These are phyloP conservation scores for Naganishia cerealis DNA, from an alignment of 1,284 basidiomycete species.

Conservation along the genomic window DNA sequence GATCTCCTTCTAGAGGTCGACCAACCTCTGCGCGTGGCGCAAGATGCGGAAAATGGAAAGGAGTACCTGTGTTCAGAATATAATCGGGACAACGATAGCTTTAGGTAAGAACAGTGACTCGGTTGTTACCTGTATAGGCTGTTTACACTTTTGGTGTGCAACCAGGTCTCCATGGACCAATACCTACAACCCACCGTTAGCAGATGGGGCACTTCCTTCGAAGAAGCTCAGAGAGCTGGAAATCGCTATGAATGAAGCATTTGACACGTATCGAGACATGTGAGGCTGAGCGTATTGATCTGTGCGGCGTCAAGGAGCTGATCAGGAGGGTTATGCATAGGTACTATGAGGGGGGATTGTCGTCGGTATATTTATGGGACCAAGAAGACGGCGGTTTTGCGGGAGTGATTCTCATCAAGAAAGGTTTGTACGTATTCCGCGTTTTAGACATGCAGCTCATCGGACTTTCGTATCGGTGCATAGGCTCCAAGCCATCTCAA, in stretches of 20 bases:
- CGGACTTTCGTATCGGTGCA: slow-evolving; percentile 5
- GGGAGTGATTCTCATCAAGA: slow-evolving; percentile 94
- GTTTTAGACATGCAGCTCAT: slow-evolving; percentile 29
- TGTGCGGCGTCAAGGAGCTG: not conserved
- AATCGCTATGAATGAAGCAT: slow-evolving; percentile 88
- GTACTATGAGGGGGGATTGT: slow-evolving; percentile 95
- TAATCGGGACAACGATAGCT: slow-evolving; percentile 93
- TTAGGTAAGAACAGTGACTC: slow-evolving; percentile 62
- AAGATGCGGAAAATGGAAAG: slow-evolving; percentile 69
- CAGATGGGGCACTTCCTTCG: slow-evolving; percentile 82
- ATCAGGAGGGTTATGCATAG: slow-evolving; percentile 53
- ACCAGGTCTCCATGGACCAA: slow-evolving; percentile 94
- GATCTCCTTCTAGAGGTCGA: slow-evolving; percentile 94
- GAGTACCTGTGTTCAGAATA: slow-evolving; percentile 97
- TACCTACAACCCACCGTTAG: slow-evolving; percentile 77
- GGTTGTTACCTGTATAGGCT: not conserved
- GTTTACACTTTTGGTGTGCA: not conserved
- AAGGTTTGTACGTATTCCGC: slow-evolving; percentile 64
- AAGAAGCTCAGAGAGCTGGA: slow-evolving; percentile 85
- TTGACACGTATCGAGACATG: slow-evolving; percentile 96
- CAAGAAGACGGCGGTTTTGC: slow-evolving; percentile 87
- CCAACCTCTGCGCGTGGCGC: slow-evolving; percentile 81
- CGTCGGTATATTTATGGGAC: slow-evolving; percentile 99
- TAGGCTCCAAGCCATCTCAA: slow-evolving; percentile 34
- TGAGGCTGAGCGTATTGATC: slow-evolving; percentile 47